A percentile compares a stretch with the other conserved stretches of the same genome.
phyloP scores from a whole-genome alignment of 208 protist species.

The Trypanosoma theileri region DNA sequence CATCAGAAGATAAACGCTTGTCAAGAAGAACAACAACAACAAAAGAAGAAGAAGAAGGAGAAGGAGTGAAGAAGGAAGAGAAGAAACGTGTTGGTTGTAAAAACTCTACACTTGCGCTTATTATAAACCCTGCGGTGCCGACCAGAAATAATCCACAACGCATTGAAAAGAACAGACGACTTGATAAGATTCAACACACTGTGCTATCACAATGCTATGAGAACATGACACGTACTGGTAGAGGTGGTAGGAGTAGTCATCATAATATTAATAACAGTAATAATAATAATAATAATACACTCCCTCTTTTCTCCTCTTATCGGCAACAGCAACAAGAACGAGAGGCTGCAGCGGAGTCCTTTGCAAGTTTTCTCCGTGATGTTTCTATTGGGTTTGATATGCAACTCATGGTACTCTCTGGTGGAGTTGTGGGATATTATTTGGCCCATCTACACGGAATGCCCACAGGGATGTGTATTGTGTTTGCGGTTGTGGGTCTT shows the following conservation, averaged over 20 bases:
- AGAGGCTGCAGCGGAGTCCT: slow-evolving; percentile 31
- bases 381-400: slow-evolving; percentile 76
- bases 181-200: slow-evolving; percentile 59
- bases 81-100: background rate
- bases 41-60: background rate
- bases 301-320: background rate
- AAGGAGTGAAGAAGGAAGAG: background rate
- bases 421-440: slow-evolving; percentile 71
- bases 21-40: background rate
- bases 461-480: slow-evolving; percentile 46
- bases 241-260: background rate
- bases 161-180: slow-evolving; percentile 57
- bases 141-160: slow-evolving; percentile 45
- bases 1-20: background rate
- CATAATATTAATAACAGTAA: slow-evolving; percentile 8
- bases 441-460: slow-evolving; percentile 52
- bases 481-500: slow-evolving; percentile 59
- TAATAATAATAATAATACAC: background rate
- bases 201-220: slow-evolving; percentile 57
- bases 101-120: slow-evolving; percentile 33
- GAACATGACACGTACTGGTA: background rate
- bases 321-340: background rate
- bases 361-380: slow-evolving; percentile 54
- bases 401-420: slow-evolving; percentile 68
- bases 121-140: slow-evolving; percentile 58